Evolutionary conservation across 495 filamentous ascomycete genomes (phyloP).

Genomic region (Clohesyomyces aquaticus): DNA sequence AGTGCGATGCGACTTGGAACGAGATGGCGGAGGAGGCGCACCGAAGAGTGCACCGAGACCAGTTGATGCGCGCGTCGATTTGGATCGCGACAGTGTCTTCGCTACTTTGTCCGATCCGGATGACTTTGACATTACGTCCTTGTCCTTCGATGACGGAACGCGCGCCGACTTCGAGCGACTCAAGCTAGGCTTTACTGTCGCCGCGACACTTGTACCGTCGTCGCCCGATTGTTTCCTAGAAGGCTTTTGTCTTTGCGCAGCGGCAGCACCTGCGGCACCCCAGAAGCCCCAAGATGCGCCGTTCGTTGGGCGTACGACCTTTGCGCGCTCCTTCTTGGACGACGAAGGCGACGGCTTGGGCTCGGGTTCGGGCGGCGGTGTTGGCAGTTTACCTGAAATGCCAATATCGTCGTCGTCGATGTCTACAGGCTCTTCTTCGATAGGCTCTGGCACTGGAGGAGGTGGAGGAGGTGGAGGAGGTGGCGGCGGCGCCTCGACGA

Average conservation of each 20-base stretch:
- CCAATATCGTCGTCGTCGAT: conserved; percentile 24
- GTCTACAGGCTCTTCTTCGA: conserved; percentile 7
- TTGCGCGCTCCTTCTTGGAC: conserved; percentile 66
- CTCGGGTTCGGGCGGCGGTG: conserved; percentile 58
- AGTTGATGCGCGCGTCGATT: conserved; percentile 51
- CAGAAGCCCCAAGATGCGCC: conserved; percentile 64
- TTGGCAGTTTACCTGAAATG: conserved; percentile 49
- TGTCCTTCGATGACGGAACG: conserved; percentile 56
- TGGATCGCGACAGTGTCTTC: conserved; percentile 48
- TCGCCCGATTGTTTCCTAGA: conserved; percentile 32
- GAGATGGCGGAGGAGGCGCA: conserved; percentile 54
- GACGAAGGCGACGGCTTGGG: conserved; percentile 48
- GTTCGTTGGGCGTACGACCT: conserved; percentile 55
- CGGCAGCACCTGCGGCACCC: conserved; percentile 50
- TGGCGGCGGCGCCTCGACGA: conserved; percentile 34
- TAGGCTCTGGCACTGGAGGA: conserved; percentile 12
- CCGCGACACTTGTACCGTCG: conserved; percentile 34
- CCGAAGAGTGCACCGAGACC: conserved; percentile 59
- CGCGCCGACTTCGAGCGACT: conserved; percentile 58
- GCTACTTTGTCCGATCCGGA: conserved; percentile 60
- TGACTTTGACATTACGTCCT: conserved; percentile 54
- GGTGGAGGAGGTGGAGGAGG: conserved; percentile 36
- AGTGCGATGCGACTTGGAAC: conserved; percentile 54
- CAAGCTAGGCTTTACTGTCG: conserved; percentile 43
- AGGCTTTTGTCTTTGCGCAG: conserved; percentile 33